Evolutionary conservation across 2,329 filamentous ascomycete genomes (phyloP), one percentile per base, ranked within the genome.

Genomic region (Phoma sp.): DNA sequence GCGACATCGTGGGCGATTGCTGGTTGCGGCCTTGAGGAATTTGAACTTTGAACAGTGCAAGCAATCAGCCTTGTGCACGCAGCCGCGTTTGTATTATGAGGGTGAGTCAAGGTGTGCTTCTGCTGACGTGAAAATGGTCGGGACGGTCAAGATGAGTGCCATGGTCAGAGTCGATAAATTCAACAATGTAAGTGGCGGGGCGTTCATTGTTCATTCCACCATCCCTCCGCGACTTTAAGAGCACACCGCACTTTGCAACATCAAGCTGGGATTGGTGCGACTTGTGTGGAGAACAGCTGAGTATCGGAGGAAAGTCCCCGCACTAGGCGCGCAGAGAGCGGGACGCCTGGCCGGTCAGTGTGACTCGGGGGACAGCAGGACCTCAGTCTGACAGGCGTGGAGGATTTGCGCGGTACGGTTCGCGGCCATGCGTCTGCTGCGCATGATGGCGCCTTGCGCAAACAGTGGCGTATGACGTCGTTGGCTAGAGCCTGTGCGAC

Each of bases 181-280:
- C 24, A 52, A 51, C 38, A 57, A 59, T 39, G 36, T 13, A 25
- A 42, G 48, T 51, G 50, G 58, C 50, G 55, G 52, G 49, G 27
- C 43, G 27, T 43, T 53, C 33, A 42, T 54, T 54, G 30, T 58
- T 52, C 42, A 55, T 55, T 55, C 46, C 50, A 48, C 44, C 50
- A 43, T 54, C 55, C 40, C 35, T 35, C 30, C 41, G 55, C 47
- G 47, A 43, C 52, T 57, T 41, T 30, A 37, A 39, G 37, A 38
- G 18, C 25, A 50, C 52, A 55, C 52, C 52, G 52, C 42, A 55
- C 52, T 55, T 55, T 55, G 23, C 29, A 42, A 41, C 37, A 32
- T 14, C 39, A 22, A 36, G 52, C 46, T 38, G 18, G 46, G 41
- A 55, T 50, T 55, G 52, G 52, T 50, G 47, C 42, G 18, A 49